These are phyloP conservation scores for Cordyceps farinosa DNA, from an alignment of 2,329 filamentous ascomycete genomes.

Conservation along the genomic window DNA sequence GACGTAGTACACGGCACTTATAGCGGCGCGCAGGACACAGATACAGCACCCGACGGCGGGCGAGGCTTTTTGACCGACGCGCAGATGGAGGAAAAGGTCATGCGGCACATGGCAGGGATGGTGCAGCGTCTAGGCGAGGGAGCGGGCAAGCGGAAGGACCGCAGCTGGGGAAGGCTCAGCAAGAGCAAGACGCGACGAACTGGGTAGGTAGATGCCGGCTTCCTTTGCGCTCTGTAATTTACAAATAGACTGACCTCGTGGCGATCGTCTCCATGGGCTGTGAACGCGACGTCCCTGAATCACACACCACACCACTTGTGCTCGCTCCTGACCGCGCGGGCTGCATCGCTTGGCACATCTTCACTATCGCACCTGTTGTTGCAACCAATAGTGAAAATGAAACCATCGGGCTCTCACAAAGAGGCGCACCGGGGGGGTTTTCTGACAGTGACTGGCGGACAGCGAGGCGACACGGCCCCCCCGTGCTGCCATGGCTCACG, in stretches of 20 bases:
- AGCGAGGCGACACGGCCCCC: not conserved
- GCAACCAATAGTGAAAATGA: conserved; percentile 3
- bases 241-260: not conserved
- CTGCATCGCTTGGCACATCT: conserved; percentile 4
- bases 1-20: conserved; percentile 34
- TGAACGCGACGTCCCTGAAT: conserved; percentile 1
- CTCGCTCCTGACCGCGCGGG: conserved; percentile 3
- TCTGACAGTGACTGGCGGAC: not conserved
- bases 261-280: not conserved
- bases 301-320: not conserved
- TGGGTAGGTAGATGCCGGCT: not conserved
- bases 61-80: conserved; percentile 31
- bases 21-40: conserved; percentile 2
- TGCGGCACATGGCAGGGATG: conserved; percentile 13
- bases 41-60: conserved; percentile 34
- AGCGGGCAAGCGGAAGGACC: conserved; percentile 25
- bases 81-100: conserved; percentile 39
- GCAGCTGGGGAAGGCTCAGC: not conserved
- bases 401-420: conserved; percentile 1
- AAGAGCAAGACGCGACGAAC: not conserved
- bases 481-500: not conserved
- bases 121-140: conserved; percentile 29
- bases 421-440: not conserved
- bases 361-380: not conserved
- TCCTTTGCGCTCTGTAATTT: not conserved